Evolutionary conservation across 1,284 basidiomycete species (phyloP).

Genomic region (Ceratobasidium sp.): DNA sequence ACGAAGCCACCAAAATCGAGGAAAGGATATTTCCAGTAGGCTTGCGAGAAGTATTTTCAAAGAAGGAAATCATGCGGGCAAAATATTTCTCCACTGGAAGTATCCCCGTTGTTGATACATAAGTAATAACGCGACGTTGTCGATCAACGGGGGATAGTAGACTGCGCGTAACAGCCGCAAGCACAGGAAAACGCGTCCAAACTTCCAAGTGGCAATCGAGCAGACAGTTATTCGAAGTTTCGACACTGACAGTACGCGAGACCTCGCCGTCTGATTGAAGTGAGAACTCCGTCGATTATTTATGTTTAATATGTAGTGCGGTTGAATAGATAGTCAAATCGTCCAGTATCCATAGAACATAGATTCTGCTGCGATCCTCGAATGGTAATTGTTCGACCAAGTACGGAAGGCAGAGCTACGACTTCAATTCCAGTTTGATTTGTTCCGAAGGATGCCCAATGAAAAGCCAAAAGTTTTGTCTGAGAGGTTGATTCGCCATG

Average conservation of each 20-base stretch:
- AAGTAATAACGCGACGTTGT: slow-evolving; percentile 51
- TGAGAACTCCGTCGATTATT: slow-evolving; percentile 61
- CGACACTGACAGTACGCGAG: not conserved
- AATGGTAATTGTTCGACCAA: slow-evolving; percentile 55
- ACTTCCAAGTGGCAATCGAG: slow-evolving; percentile 66
- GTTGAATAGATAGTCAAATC: slow-evolving; percentile 52
- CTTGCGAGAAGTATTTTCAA: slow-evolving; percentile 60
- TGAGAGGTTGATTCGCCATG: not conserved
- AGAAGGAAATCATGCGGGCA: slow-evolving; percentile 55
- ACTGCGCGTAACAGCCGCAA: slow-evolving; percentile 55
- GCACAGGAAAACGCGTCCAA: slow-evolving; percentile 68
- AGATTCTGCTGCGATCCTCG: slow-evolving; percentile 52
- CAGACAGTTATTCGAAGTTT: slow-evolving; percentile 58
- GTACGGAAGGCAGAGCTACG: slow-evolving; percentile 44
- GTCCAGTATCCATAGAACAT: slow-evolving; percentile 55
- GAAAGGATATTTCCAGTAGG: slow-evolving; percentile 58
- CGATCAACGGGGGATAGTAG: slow-evolving; percentile 54
- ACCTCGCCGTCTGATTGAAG: slow-evolving; percentile 49
- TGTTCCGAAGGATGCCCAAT: slow-evolving; percentile 64
- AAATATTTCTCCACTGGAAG: slow-evolving; percentile 55
- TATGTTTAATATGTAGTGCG: slow-evolving; percentile 60
- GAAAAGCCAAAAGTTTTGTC: slow-evolving; percentile 53
- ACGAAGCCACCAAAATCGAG: slow-evolving; percentile 47
- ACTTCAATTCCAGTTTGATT: slow-evolving; percentile 51
- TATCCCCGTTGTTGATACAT: slow-evolving; percentile 53